Evolutionary conservation across 2,329 filamentous ascomycete genomes (phyloP), one percentile per base, ranked within the genome.

Genomic region (Claviceps sp.): DNA sequence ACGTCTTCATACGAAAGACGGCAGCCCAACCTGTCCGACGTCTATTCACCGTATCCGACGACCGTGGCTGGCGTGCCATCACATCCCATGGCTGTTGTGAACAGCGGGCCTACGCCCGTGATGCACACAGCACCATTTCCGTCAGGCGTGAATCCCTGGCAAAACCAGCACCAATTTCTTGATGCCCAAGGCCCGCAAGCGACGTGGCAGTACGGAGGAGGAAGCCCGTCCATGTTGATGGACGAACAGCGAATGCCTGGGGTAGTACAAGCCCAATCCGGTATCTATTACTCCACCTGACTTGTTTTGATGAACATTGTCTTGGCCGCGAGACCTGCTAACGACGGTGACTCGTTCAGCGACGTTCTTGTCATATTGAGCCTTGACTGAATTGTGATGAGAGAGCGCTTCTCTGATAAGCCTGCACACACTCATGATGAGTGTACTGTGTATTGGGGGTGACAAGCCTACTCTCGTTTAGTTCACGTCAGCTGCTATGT

Each of bases 1-100:
- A 61, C 66, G 38, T 60, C 56, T n/a, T 56, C 66, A 8, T 76
- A 71, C 52, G 73, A 73, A 42, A 68, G 73, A 53, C 72, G 69
- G 47, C 58, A 62, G 4, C 69, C 70, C 9, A 59, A 63, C 3
- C 61, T 73, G 51, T 64, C 72, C 5, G 72, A 73, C 9, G 65
- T 74, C 50, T 77, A 76, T 51, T 60, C 71, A 5, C 60, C 66
- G 1, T 66, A 70, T 38, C 60, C 62, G n/a, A 66, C 67, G 5
- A 62, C 66, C 1, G 61, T 69, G 14, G 57, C 67, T 1, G 65
- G 62, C 4, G 64, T 69, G 14, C 67, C 70, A 37, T 61, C 63
- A 9, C 60, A 66, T 4, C 54, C 67, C 1, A 64, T 66, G 3
- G 62, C 66, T 6, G 61, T 62, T 0, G 52, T 70, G 50, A 65